Evolutionary conservation across 805 yeast species (phyloP).

Genomic region (Citeromyces matritensis): DNA sequence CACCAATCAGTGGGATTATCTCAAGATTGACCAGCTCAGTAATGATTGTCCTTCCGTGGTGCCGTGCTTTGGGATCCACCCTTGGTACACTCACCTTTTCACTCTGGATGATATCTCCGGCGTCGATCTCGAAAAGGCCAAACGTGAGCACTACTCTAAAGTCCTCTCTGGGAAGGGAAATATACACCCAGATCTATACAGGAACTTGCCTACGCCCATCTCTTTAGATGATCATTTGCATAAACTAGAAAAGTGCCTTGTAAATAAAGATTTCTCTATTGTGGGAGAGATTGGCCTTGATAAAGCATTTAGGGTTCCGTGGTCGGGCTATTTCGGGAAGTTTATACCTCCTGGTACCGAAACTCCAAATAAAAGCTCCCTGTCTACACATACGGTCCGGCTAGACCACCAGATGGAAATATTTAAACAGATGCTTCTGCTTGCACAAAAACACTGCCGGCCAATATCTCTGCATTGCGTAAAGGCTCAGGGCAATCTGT

Average conservation of each 20-base stretch:
- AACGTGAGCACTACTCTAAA: constrained; percentile 36
- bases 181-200: constrained; percentile 19
- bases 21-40: constrained; percentile 9
- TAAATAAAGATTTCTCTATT: constrained; percentile 14
- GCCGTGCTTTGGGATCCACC: constrained; percentile 69
- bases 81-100: constrained; percentile 76
- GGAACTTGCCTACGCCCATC: constrained; percentile 47
- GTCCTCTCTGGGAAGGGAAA: constrained; percentile 26
- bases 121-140: constrained; percentile 10
- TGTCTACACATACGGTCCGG: constrained; percentile 19
- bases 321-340: constrained; percentile 38
- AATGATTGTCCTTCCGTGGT: constrained; percentile 10
- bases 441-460: constrained; percentile 32
- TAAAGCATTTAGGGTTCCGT: constrained; percentile 55
- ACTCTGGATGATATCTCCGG: constrained; percentile 12
- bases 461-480: constrained; percentile 79
- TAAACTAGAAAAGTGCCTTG: constrained; percentile 16
- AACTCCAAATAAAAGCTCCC: neutral
- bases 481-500: constrained; percentile 52
- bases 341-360: neutral
- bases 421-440: constrained; percentile 28
- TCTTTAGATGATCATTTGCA: constrained; percentile 18
- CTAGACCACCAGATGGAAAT: constrained; percentile 53
- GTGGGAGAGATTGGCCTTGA: constrained; percentile 93
- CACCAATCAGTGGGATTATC: constrained; percentile 23